Conservation (phyloP, 2,329 filamentous ascomycete species). For the Colletotrichum camelliae region DNA sequence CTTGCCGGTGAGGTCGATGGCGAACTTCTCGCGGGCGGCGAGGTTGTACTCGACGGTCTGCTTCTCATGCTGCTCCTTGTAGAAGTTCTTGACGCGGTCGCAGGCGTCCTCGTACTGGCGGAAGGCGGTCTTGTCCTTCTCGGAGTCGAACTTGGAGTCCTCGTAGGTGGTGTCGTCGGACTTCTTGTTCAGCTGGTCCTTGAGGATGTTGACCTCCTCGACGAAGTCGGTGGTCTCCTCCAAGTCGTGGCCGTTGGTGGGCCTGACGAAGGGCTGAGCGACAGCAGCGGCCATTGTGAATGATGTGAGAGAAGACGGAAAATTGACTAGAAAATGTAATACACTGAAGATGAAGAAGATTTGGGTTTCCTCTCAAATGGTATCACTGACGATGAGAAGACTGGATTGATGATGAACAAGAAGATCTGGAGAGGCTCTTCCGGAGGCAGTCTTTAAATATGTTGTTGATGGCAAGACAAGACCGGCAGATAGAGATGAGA, state of each 20-base stretch:
- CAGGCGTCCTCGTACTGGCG: constrained; percentile 84
- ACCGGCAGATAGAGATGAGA: neutral
- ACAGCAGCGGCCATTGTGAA: constrained; percentile 19
- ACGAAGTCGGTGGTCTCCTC: constrained; percentile 53
- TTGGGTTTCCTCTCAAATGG: neutral
- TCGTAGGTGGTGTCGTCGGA: constrained; percentile 33
- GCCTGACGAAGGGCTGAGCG: constrained; percentile 4
- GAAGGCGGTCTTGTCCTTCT: constrained; percentile 82
- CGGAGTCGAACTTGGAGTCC: constrained; percentile 70
- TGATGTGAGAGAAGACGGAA: neutral
- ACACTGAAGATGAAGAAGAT: neutral
- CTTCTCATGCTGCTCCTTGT: constrained; percentile 73
- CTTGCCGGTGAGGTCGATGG: constrained; percentile 60
- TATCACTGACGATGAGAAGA: neutral
- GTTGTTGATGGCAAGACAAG: constrained; percentile 9
- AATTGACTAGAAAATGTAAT: neutral
- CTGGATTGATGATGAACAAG: neutral
- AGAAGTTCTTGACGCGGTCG: constrained; percentile 86
- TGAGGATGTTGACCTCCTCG: constrained; percentile 61
- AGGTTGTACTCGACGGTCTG: constrained; percentile 87
- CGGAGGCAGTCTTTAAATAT: constrained; percentile 17
- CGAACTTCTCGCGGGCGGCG: constrained; percentile 66
- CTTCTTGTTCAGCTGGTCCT: constrained; percentile 34
- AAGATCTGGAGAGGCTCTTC: neutral
- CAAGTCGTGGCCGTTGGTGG: constrained; percentile 36